Evolutionary conservation across 1,284 basidiomycete genomes (phyloP), one percentile per base, ranked within the genome.

Genomic region (Melanopsichium pennsylvanicum): DNA sequence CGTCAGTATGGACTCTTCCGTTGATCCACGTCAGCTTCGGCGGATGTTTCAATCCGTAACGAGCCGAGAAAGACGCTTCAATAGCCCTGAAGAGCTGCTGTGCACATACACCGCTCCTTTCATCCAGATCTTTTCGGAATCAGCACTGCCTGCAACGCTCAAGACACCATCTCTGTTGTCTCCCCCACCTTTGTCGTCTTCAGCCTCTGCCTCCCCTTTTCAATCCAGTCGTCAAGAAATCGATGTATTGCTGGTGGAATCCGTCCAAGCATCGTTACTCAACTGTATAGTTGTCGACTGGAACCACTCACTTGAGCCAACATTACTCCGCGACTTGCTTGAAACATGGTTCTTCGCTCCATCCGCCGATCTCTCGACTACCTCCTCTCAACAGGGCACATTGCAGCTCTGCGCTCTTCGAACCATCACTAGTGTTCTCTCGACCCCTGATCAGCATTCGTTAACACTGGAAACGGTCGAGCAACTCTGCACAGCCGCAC

Each of bases 321-420:
- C 15, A 5, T 32, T 36, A 5, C 34, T 39, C 11, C 4, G 12
- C n/a, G 38, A 44, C 6, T 22, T 63, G 16, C 2, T 50, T 12
- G n/a, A 47, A 11, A 7, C 15, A 6, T 56, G 59, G 38, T 31
- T 52, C 32, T 69, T 69, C 37, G 58, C 36, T n/a, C 33, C 21
- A 8, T 5, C 12, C 27, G n/a, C n/a, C n/a, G n/a, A n/a, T n/a
- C n/a, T n/a, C n/a, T n/a, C n/a, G n/a, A n/a, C n/a, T n/a, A n/a
- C n/a, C n/a, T n/a, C n/a, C n/a, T n/a, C n/a, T n/a, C n/a, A n/a
- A n/a, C n/a, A 34, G 12, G 64, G 54, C 4, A 2, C 27, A 8
- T 19, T 68, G 3, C 64, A 69, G 37, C 55, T 46, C 16, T 51
- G 55, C 16, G n/a, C 47, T 0, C 35, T 63, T 2, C 50, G 55